Evolutionary conservation across 192 early-diverging fungal species (phyloP).

Genomic region (Pilobolus umbonatus): DNA sequence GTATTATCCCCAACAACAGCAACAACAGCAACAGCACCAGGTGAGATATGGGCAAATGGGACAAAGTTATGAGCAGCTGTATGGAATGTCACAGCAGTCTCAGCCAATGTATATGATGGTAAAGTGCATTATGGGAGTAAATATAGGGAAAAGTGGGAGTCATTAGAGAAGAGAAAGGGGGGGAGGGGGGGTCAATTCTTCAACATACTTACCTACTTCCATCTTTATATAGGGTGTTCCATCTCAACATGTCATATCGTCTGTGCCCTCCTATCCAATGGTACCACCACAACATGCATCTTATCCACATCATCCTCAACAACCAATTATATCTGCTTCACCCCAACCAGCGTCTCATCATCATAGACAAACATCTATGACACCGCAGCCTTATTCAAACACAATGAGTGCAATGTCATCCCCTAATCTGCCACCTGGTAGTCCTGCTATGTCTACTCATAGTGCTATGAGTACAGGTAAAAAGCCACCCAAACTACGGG

Average conservation of each 20-base stretch:
- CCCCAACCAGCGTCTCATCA: not conserved
- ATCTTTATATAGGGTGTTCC: not conserved
- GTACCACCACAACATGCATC: conserved; percentile 3
- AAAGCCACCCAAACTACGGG: conserved; percentile 9
- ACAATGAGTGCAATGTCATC: not conserved
- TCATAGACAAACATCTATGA: not conserved
- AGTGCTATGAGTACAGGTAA: conserved; percentile 16
- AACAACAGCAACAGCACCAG: conserved; percentile 28
- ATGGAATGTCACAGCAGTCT: conserved; percentile 7
- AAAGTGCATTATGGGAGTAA: not conserved
- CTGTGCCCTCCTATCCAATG: not conserved
- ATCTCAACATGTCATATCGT: too few species aligned
- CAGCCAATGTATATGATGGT: conserved; percentile 14
- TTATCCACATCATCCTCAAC: not conserved
- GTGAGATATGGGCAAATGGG: not conserved
- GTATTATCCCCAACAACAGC: conserved; percentile 8
- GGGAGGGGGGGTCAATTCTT: not conserved
- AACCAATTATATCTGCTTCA: not conserved
- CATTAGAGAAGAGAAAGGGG: too few species aligned
- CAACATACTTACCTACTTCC: not conserved
- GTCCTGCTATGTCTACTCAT: conserved; percentile 28
- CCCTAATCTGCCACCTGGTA: conserved; percentile 4
- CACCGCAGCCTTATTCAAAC: not conserved
- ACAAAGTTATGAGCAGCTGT: not conserved
- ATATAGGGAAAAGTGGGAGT: too few species aligned